phyloP scores from a whole-genome alignment of 805 yeast genomes.

The Candida nemodendra region DNA sequence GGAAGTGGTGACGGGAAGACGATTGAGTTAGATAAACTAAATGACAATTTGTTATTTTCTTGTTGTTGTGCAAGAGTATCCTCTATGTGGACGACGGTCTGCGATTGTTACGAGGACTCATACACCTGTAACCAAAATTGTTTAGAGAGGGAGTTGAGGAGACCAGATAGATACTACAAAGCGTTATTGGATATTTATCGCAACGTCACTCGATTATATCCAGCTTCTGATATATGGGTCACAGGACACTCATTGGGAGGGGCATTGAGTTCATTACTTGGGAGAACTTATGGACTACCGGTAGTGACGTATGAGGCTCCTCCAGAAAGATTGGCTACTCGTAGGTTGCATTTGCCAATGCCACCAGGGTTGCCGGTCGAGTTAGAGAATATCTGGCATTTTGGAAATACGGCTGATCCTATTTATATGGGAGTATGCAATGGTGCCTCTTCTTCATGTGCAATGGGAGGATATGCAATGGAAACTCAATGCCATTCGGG shows the following conservation, averaged over 20 bases:
- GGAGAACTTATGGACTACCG: conserved; percentile 87
- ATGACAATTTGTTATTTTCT: conserved; percentile 86
- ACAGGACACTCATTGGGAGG: conserved; percentile 98
- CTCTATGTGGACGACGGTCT: conserved; percentile 90
- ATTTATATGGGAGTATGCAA: conserved; percentile 95
- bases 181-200: conserved; percentile 76
- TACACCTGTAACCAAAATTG: conserved; percentile 89
- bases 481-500: conserved; percentile 96
- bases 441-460: conserved; percentile 87
- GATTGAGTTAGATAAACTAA: conserved; percentile 72
- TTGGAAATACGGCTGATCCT: conserved; percentile 97
- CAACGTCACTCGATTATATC: conserved; percentile 66
- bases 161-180: conserved; percentile 78
- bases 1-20: conserved; percentile 58
- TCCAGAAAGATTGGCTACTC: conserved; percentile 82
- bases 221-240: conserved; percentile 76
- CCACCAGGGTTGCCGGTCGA: conserved; percentile 86
- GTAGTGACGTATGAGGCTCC: conserved; percentile 92
- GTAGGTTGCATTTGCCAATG: conserved; percentile 82
- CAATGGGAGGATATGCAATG: conserved; percentile 94
- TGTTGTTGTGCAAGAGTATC: conserved; percentile 96
- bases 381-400: conserved; percentile 86
- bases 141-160: conserved; percentile 68
- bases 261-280: conserved; percentile 73
- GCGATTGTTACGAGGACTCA: conserved; percentile 84